Evolutionary conservation across 106 monocot species (phyloP), one percentile per base, ranked within the genome.

Genomic region (Posidonia australis): DNA sequence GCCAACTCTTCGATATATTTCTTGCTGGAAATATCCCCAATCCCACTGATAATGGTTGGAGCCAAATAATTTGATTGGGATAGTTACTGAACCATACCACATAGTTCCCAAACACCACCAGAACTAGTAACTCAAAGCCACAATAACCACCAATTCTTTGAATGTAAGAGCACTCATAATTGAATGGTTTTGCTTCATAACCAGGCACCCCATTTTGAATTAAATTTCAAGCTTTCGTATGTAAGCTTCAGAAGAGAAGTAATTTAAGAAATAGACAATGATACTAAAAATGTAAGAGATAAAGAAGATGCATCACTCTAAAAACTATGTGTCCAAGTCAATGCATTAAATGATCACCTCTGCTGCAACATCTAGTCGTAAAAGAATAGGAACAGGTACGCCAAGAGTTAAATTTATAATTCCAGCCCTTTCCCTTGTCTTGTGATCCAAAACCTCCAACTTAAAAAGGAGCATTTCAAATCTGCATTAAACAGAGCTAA

Each of bases 361-460:
- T 57, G 56, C 66, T 70, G 87, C 90, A 80, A 78, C 80, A 83
- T 98, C 96, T 32, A 81, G 75, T 68, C 84, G 77, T 57, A 98
- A 73, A 63, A 90, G 61, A 68, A 85, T 84, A 67, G 96, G 90
- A 72, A 90, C 65, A 46, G 82, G 80, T 36, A 75, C 65, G 54
- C 69, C 64, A 67, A 90, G 80, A 70, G 87, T 81, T 68, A 80
- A 74, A 27, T 68, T 62, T 32, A 85, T 71, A 9, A 81, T 56
- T 70, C 96, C 96, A 52, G 87, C 82, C 75, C 83, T 78, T 77
- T 98, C 96, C 54, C 96, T 80, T 63, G 81, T 60, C 75, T 83
- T 98, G 62, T 98, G 90, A 77, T 98, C 96, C 80, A 98, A 74
- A 60, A 91, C 72, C 72, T 98, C 96, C 55, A 98, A 68, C 65